Percentiles rank a stretch among this genome's conserved stretches.
phyloP scores from a whole-genome alignment of 1,139 yeast genomes.

The Candida glucosophila region DNA sequence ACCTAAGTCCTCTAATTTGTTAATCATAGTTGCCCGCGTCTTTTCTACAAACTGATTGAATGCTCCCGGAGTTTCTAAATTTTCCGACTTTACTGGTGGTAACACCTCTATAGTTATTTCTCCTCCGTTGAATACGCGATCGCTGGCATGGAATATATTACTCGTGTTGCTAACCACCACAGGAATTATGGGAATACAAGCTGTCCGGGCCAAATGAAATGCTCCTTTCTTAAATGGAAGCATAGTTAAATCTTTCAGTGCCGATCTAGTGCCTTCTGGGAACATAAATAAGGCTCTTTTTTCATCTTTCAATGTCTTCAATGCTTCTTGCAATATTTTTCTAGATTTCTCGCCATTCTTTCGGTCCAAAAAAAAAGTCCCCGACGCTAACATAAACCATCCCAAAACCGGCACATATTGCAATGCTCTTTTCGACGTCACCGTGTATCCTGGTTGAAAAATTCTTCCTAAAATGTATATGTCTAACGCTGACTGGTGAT shows the following conservation, averaged over 20 bases:
- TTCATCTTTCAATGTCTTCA: constrained; percentile 46
- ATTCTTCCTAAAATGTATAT: constrained; percentile 68
- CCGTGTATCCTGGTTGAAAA: constrained; percentile 85
- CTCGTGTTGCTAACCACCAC: constrained; percentile 82
- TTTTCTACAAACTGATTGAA: constrained; percentile 40
- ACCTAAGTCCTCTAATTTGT: constrained; percentile 22
- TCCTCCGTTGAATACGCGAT: constrained; percentile 51
- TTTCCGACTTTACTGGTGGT: constrained; percentile 55
- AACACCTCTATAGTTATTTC: constrained; percentile 57
- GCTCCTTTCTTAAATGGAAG: constrained; percentile 96
- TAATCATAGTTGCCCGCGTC: constrained; percentile 26
- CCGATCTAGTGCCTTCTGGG: constrained; percentile 95
- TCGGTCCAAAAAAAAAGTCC: constrained; percentile 87
- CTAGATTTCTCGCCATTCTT: constrained; percentile 71
- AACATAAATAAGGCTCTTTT: constrained; percentile 75
- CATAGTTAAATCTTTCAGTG: constrained; percentile 54
- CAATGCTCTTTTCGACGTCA: constrained; percentile 82
- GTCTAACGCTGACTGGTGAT: constrained; percentile 90
- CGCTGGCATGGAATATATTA: constrained; percentile 53
- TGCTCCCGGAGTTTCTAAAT: constrained; percentile 47
- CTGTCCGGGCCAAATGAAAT: constrained; percentile 92
- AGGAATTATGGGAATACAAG: constrained; percentile 83
- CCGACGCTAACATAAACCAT: constrained; percentile 88
- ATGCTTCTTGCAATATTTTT: constrained; percentile 62
- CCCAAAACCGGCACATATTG: constrained; percentile 89